These are phyloP conservation scores for Apiotrichum porosum DNA, from an alignment of 1,284 basidiomycete genomes.

Conservation along the genomic window DNA sequence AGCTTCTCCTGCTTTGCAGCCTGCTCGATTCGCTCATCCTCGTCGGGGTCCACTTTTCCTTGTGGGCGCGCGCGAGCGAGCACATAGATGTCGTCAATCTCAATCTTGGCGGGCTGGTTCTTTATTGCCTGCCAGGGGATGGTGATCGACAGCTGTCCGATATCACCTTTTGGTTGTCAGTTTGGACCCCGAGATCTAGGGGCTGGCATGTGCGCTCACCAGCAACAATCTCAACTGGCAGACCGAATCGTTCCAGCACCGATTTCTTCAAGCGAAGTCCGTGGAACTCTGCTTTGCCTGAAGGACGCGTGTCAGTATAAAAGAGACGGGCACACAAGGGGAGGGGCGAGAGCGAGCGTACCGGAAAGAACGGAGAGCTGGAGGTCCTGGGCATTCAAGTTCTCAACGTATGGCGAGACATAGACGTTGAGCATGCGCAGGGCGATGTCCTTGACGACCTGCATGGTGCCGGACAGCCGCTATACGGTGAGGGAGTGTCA, in stretches of 20 bases:
- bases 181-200: neutral
- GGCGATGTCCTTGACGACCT: slow-evolving; percentile 42
- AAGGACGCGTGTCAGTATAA: slow-evolving; percentile 3
- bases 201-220: too few relatives aligned
- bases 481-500: too few relatives aligned
- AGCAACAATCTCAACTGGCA: slow-evolving; percentile 94
- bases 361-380: slow-evolving; percentile 94
- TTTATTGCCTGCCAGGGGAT: slow-evolving; percentile 96
- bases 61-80: slow-evolving; percentile 52
- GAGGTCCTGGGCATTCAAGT: slow-evolving; percentile 89
- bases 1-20: slow-evolving; percentile 85
- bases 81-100: slow-evolving; percentile 92
- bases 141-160: slow-evolving; percentile 85
- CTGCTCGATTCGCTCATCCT: slow-evolving; percentile 77
- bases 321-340: neutral
- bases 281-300: slow-evolving; percentile 77
- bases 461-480: slow-evolving; percentile 24
- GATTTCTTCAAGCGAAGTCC: slow-evolving; percentile 87
- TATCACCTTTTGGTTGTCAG: slow-evolving; percentile 60
- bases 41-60: slow-evolving; percentile 64
- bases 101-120: slow-evolving; percentile 85
- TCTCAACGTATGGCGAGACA: slow-evolving; percentile 93
- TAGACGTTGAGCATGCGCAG: slow-evolving; percentile 74
- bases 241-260: slow-evolving; percentile 89
- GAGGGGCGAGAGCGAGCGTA: slow-evolving; percentile 30